Conservation (phyloP, 2,329 filamentous ascomycete genomes). For the Epichloe uncinata region DNA sequence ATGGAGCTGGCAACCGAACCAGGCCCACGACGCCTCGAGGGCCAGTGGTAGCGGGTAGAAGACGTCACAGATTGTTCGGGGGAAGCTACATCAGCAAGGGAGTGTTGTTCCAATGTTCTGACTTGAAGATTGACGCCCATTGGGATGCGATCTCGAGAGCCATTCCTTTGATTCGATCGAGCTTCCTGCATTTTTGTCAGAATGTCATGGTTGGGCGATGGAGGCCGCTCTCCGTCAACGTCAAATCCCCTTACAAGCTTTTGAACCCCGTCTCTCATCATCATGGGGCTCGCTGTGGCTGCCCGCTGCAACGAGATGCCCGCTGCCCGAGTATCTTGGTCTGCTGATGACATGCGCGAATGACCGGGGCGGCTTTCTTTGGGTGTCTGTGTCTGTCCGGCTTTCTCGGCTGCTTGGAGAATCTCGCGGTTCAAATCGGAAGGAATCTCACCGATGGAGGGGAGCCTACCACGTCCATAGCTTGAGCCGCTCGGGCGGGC, state of each 20-base stretch:
- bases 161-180: constrained; percentile 46
- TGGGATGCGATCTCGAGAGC: constrained; percentile 68
- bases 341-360: constrained; percentile 23
- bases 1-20: constrained; percentile 44
- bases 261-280: constrained; percentile 37
- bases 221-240: constrained; percentile 35
- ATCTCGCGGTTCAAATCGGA: constrained; percentile 19
- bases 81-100: constrained; percentile 41
- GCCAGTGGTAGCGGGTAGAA: constrained; percentile 42
- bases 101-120: constrained; percentile 38
- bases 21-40: constrained; percentile 37
- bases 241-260: constrained; percentile 18
- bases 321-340: constrained; percentile 28
- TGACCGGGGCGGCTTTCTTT: constrained; percentile 20
- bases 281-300: constrained; percentile 54
- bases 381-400: constrained; percentile 12
- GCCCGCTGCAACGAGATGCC: constrained; percentile 46
- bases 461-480: constrained; percentile 51
- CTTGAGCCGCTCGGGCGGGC: constrained; percentile 44
- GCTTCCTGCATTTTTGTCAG: constrained; percentile 47
- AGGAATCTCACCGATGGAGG: constrained; percentile 57
- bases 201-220: constrained; percentile 48
- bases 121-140: constrained; percentile 54
- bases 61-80: constrained; percentile 42
- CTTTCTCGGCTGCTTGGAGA: constrained; percentile 14